Base-by-base conservation (phyloP, 306 rosid genomes). In the Nissolia schottii region DNA sequence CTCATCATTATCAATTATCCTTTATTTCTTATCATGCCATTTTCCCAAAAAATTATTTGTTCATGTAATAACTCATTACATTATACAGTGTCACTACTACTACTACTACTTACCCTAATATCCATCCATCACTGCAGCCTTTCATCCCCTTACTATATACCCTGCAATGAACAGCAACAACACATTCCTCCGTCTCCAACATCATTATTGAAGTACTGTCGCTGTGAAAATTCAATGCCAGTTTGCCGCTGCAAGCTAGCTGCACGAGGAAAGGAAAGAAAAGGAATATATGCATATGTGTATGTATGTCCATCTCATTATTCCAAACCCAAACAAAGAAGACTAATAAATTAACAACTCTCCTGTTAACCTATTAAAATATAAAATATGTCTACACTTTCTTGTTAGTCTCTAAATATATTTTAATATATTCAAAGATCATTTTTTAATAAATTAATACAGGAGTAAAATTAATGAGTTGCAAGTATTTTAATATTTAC, bases 51-150 rank as follows among this genome's bases (percentile, higher is more conserved):
- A 74, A 73, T 85, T 59, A 73, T 80, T 67, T 55, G 66, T 71
- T 34, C 18, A 2, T 18, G 69, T 81, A 76, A 71, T 82, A 79
- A 19, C 77, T 46, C 71, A n/a, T n/a, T n/a, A n/a, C n/a, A n/a
- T 50, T 35, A 57, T 15, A 64, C 78, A 76, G 81, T 43, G 41
- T 53, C 59, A 7, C 57, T 79, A 81, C 79, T 71, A 70, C 69
- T 79, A 7, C 57, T 79, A 81, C 79, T 71, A 70, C 69, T 79
- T 54, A 67, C 19, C 65, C 46, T 48, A 34, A 53, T 65, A n/a
- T n/a, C n/a, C n/a, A n/a, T n/a, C 29, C 75, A 72, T 65, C 79
- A 56, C 74, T 77, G 89, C 89, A 78, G 69, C 85, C 80, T 78
- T 75, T 86, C 66, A 14, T 41, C 14, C 53, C 59, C 12, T 3